Conservation (phyloP, 306 rosid genomes). For the Rosa rugosa region DNA sequence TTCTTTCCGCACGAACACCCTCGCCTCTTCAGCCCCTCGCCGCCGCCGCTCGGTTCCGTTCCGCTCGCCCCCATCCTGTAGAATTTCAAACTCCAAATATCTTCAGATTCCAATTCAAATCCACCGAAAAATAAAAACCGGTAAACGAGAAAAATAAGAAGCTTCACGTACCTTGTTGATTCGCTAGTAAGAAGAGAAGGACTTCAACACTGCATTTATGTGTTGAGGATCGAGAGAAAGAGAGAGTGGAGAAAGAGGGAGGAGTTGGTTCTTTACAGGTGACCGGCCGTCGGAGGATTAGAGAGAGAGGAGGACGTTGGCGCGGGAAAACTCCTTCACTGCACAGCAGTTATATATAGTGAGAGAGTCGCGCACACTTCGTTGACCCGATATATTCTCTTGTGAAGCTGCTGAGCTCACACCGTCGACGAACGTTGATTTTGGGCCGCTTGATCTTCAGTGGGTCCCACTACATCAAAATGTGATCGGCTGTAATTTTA, state of each 20-base stretch:
- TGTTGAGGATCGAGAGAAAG: background rate
- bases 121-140: background rate
- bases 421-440: background rate
- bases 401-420: background rate
- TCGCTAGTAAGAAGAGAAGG: background rate
- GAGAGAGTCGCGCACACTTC: background rate
- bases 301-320: background rate
- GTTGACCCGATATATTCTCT: background rate
- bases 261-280: background rate
- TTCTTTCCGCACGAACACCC: constrained; percentile 43
- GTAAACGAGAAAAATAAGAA: too few relatives aligned
- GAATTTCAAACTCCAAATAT: background rate
- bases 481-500: background rate
- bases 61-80: constrained; percentile 33
- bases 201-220: background rate
- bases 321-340: background rate
- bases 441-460: background rate
- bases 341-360: background rate
- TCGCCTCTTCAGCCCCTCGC: constrained; percentile 37
- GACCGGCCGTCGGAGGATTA: background rate
- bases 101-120: background rate
- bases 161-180: too few relatives aligned
- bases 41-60: background rate
- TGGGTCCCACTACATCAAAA: background rate
- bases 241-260: background rate